Conservation (phyloP, 139 green algal species). For the Chlorella sorokiniana region DNA sequence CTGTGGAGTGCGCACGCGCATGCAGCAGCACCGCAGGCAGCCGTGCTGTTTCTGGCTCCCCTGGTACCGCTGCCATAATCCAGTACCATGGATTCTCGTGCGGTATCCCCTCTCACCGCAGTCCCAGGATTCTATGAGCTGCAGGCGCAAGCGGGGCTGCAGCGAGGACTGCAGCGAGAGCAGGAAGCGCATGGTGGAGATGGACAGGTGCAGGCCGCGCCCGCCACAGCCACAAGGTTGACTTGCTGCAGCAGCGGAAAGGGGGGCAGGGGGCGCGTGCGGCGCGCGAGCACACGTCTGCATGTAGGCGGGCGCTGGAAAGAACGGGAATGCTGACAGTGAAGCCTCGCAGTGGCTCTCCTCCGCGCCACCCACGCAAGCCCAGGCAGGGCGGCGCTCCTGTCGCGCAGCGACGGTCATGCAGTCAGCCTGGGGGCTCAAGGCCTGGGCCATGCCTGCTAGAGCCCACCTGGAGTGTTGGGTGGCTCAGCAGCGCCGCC, state of each 20-base stretch:
- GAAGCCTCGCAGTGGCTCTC: too few relatives aligned
- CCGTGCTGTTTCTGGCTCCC: background rate
- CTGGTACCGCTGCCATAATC: background rate
- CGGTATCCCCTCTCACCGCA: background rate
- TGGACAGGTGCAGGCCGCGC: conserved; percentile 21
- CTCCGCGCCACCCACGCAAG: background rate
- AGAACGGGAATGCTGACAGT: background rate
- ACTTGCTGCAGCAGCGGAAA: conserved; percentile 15
- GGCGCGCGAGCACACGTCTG: background rate
- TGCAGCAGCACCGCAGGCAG: too few relatives aligned
- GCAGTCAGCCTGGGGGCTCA: too few relatives aligned
- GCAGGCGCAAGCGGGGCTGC: background rate
- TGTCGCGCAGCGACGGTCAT: too few relatives aligned
- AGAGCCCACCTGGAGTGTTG: background rate
- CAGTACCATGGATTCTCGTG: background rate
- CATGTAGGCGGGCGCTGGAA: background rate
- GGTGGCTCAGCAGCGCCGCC: background rate
- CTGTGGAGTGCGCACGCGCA: background rate
- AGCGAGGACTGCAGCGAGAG: background rate
- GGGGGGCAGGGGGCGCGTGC: background rate
- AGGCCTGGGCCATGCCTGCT: background rate
- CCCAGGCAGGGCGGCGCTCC: too few relatives aligned
- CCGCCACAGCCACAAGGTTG: conserved; percentile 21
- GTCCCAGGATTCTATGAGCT: conserved; percentile 15
- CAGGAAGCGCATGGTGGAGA: conserved; percentile 20